Base-by-base conservation (phyloP, 371 early-diverging fungal species). In the Mucor mucedo region DNA sequence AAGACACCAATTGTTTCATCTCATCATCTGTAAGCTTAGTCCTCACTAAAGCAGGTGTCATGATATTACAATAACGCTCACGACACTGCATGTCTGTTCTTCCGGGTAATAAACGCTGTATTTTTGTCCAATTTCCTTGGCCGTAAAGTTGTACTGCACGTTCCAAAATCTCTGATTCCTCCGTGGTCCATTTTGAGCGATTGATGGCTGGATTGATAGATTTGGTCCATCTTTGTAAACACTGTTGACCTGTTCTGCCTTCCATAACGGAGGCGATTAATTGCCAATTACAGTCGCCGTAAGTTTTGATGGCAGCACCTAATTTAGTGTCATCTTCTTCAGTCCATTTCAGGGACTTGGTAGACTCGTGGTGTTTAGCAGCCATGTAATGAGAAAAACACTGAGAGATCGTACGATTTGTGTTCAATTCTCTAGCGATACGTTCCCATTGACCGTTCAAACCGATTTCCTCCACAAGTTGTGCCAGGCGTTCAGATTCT, bases 81-180 rank as follows among this genome's bases (percentile, higher is more conserved):
- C 96, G 84, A 56, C 94, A 94, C 61, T 96, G 94, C 58, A 90
- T 87, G 69, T 95, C 95, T 2, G 93, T 95, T 48, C 95, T 77
- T 21, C 90, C 89, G 2, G 84, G 86, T 9, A 95, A 83, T 61
- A 87, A 79, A 45, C 83, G 77, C 52, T 87, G 87, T 21, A 96
- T 73, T 61, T 85, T 87, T 32, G 77, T 77, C 96, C 96, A 96
- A 55, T 87, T 85, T 8, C 88, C 87, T 4, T 75, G 77, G 9
- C 94, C 95, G 65, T 88, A 90, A 4, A 84, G 62, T 1, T 72
- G 72, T 1, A 92, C 86, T 0, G 93, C 93, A 2, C 79, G 82
- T 53, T 75, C 73, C 28, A 96, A 77, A 13, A 84, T 70, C 2
- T 77, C 75, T 64, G 95, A 94, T 68, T 96, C 96, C 48, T 90